Evolutionary conservation across 192 early-diverging fungal species (phyloP), one percentile per base, ranked within the genome.

Genomic region (Diversispora epigaea): DNA sequence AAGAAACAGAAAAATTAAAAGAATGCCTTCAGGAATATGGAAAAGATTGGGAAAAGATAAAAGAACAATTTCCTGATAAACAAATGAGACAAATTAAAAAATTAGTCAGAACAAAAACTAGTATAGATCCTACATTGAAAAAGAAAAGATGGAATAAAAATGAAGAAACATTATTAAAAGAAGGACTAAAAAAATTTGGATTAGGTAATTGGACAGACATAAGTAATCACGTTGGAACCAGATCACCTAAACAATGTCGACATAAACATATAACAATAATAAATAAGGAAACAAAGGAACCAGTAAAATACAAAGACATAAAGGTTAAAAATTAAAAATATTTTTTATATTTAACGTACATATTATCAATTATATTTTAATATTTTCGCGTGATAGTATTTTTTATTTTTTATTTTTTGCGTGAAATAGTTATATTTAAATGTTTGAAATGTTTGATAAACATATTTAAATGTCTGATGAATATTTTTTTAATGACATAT

Each of bases 1-100:
- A 61, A 61, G 58, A 61, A 61, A 12, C 22, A 40, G 58, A 61
- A 19, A 61, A 32, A 61, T 61, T 61, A 61, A 12, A 19, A 12
- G 58, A 61, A 21, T 22, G 10, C 10, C 11, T 61, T 21, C 10
- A 61, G 22, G 10, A 61, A 61, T 61, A 32, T 61, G 58, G 58
- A 3, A 61, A 22, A 61, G 21, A 61, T 61, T 61, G 58, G 58
- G 58, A 61, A 4, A 22, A 21, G 22, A 61, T 61, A 6, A 19
- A 61, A 61, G 10, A 61, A 61, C 10, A 12, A 11, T 19, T 61
- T 6, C 58, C 58, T 19, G 22, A 21, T 1, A 61, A 21, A 61
- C 12, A 54, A 17, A 17, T 11, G 50, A 17, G 50, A 17, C 14
- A 54, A 54, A 54, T 54, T 54, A 54, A 54, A 54, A 54, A 54